Evolutionary conservation across 257 asterid species (phyloP), one percentile per base, ranked within the genome.

Genomic region (Nicotiana tomentosiformis): DNA sequence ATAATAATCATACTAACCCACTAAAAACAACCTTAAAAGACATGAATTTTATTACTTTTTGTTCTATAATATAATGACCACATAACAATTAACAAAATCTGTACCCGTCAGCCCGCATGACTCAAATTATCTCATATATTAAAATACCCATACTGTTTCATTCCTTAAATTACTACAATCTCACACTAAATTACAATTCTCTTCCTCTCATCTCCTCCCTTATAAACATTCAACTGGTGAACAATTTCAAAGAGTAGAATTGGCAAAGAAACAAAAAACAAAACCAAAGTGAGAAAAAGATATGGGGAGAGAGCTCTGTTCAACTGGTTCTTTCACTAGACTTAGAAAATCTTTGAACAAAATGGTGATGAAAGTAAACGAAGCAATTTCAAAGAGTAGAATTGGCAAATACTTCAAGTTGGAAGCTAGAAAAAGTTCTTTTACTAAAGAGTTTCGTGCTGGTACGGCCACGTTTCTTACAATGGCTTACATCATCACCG

Each of bases 381-480:
- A 89, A 39, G 68, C 88, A 2, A 70, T 92, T 64, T 86, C 92
- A 62, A 89, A 89, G 82, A 86, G 93, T 86, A 86, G 60, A 67
- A 53, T 90, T 7, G 98, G 98, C 3, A 88, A 66, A 56, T 92
- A 81, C 86, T 92, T 93, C 91, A 93, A 91, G 86, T 57, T 93
- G 56, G 92, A 91, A 53, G 81, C 86, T 2, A 88, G 98, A 79
- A 91, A 89, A 49, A 91, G 84, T 78, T 70, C 87, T 56, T 90
- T 92, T 61, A 84, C 90, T 4, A 82, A 58, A 39, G 98, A 93
- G 67, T 20, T 91, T 10, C 89, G 93, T 0, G 97, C 98, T 9
- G 97, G 90, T n/a, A 92, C 98, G 0, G 91, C 98, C 23, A 93
- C 97, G 3, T 92, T 93, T 68, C 91, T 93, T 72, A 93, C 97